These are phyloP conservation scores for Poa annua DNA, from an alignment of 176 grass and related monocot genomes.

Conservation along the genomic window DNA sequence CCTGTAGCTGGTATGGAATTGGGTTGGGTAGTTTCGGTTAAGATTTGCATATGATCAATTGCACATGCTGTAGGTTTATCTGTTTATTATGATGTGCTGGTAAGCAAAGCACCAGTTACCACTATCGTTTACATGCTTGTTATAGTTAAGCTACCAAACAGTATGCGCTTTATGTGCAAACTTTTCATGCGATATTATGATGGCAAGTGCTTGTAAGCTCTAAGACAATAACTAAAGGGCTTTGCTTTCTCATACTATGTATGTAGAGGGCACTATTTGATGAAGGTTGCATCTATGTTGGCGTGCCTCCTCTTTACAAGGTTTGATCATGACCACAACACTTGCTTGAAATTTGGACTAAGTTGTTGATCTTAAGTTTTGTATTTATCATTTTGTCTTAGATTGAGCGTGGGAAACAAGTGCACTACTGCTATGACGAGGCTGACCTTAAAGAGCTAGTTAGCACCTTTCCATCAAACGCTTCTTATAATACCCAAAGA, in stretches of 20 bases:
- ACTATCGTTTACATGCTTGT: constrained; percentile 17
- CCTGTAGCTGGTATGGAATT: constrained; percentile 2
- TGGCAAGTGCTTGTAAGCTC: constrained; percentile 5
- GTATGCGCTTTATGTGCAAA: constrained; percentile 1
- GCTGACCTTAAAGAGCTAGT: constrained; percentile 69
- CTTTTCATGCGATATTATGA: constrained; percentile 15
- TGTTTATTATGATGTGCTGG: not conserved
- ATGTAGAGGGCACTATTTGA: constrained; percentile 92
- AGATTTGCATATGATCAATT: constrained; percentile 30
- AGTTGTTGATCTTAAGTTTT: constrained; percentile 10
- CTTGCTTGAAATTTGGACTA: constrained; percentile 7
- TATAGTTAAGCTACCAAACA: constrained; percentile 10
- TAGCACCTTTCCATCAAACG: constrained; percentile 80
- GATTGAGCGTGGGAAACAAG: constrained; percentile 97
- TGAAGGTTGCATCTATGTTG: constrained; percentile 97
- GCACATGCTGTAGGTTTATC: not conserved
- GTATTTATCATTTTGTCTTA: constrained; percentile 47
- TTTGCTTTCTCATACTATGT: constrained; percentile 31
- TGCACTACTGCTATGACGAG: constrained; percentile 89
- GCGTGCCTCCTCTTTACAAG: constrained; percentile 98
- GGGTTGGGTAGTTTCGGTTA: not conserved
- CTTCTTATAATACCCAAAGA: constrained; percentile 81
- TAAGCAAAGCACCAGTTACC: not conserved
- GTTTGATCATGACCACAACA: constrained; percentile 39
- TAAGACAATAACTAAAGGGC: constrained; percentile 10